Conservation (phyloP, 495 filamentous ascomycete species). For the Lepidopterella palustris region DNA sequence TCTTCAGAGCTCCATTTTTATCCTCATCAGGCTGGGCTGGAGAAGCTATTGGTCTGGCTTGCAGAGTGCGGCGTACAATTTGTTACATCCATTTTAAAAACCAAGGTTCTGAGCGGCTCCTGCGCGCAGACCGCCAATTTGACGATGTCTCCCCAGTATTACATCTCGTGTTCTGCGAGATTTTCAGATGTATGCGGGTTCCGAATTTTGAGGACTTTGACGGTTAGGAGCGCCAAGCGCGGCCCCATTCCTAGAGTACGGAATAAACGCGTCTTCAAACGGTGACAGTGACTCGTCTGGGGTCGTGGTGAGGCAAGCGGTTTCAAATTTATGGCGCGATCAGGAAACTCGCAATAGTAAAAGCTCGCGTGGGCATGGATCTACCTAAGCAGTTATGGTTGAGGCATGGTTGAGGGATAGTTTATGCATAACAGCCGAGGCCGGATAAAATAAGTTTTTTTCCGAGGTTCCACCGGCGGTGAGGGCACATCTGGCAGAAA, state of each 20-base stretch:
- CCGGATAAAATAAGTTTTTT: background rate
- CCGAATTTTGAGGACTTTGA: too few species aligned
- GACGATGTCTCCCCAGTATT: background rate
- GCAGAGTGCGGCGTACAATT: too few species aligned
- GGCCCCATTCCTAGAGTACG: background rate
- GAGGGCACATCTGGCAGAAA: background rate
- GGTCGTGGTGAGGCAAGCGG: background rate
- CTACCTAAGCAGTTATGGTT: background rate
- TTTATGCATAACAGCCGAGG: background rate
- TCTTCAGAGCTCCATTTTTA: conserved; percentile 6
- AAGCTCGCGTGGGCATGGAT: background rate
- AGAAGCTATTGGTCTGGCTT: background rate
- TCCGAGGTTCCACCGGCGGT: background rate
- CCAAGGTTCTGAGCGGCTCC: too few species aligned
- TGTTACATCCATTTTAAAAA: too few species aligned
- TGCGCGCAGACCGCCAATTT: background rate
- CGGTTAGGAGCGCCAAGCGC: background rate
- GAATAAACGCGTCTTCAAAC: conserved; percentile 23
- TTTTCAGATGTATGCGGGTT: background rate
- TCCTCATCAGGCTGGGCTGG: conserved; percentile 9
- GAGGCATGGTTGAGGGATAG: background rate
- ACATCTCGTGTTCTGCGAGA: background rate
- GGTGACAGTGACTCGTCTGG: conserved; percentile 1
- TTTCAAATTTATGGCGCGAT: conserved; percentile 1
- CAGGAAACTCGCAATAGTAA: background rate